phyloP scores from a whole-genome alignment of 1,139 yeast genomes.

The Yamadazyma diospyri region DNA sequence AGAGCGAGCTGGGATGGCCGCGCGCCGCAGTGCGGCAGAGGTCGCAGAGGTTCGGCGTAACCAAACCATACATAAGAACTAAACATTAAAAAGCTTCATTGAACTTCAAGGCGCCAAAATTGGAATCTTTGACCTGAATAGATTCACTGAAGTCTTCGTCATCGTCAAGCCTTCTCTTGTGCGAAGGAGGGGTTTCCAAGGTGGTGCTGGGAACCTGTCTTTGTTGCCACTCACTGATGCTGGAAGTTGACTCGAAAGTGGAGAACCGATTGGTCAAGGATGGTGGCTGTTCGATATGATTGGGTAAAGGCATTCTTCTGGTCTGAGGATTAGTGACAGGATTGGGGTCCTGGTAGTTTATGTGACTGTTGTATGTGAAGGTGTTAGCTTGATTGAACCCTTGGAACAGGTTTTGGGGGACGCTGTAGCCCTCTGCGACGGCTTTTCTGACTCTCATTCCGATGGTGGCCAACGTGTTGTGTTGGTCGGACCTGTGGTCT shows the following conservation, averaged over 20 bases:
- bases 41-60: too few relatives aligned
- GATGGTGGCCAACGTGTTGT: constrained; percentile 40
- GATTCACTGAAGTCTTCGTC: constrained; percentile 11
- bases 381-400: constrained; percentile 7
- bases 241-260: constrained; percentile 31
- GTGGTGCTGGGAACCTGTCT: constrained; percentile 1
- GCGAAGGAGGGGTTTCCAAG: constrained; percentile 2
- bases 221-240: constrained; percentile 11
- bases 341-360: constrained; percentile 7
- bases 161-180: constrained; percentile 42
- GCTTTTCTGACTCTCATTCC: constrained; percentile 74
- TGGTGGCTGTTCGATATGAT: constrained; percentile 36
- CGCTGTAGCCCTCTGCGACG: constrained; percentile 57
- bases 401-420: constrained; percentile 4
- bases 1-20: too few relatives aligned
- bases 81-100: constrained; percentile 8
- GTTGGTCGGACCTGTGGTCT: constrained; percentile 5
- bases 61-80: not conserved
- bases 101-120: constrained; percentile 2
- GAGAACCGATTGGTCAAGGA: constrained; percentile 36
- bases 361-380: constrained; percentile 3
- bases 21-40: too few relatives aligned
- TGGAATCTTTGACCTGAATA: too few relatives aligned
- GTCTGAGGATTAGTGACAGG: constrained; percentile 7
- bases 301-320: constrained; percentile 53